phyloP scores from a whole-genome alignment of 176 grass and related monocot genomes.

The Aegilops bicornis region DNA sequence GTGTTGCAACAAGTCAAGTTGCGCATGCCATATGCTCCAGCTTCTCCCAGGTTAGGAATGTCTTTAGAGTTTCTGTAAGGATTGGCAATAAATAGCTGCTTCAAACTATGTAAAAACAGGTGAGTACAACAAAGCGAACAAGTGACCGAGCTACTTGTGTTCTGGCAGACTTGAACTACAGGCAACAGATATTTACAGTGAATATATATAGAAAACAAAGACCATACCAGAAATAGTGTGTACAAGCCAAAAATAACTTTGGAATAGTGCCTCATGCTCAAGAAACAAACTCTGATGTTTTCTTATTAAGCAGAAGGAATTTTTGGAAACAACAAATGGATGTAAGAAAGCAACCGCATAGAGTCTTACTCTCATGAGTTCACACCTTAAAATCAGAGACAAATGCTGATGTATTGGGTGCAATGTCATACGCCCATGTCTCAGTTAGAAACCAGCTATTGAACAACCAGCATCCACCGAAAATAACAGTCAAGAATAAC shows the following conservation, averaged over 20 bases:
- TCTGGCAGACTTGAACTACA: neutral
- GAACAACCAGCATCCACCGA: neutral
- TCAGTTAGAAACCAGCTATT: neutral
- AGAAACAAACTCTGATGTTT: neutral
- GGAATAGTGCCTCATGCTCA: neutral
- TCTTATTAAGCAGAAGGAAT: neutral
- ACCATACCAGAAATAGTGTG: neutral
- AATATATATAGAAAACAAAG: neutral
- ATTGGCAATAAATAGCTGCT: neutral
- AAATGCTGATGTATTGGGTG: neutral
- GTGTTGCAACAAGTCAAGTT: neutral
- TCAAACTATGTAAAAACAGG: neutral
- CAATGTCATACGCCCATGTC: neutral
- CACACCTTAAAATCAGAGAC: constrained; percentile 12
- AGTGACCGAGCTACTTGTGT: neutral
- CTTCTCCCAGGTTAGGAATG: neutral
- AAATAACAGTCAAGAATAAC: neutral
- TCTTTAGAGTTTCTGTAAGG: neutral
- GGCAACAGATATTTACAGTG: neutral
- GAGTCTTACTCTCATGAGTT: neutral
- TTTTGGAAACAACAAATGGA: neutral
- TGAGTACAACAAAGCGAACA: neutral
- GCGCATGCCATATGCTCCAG: neutral
- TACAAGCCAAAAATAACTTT: neutral
- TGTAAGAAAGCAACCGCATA: neutral